Evolutionary conservation across 352 stramenopile species (phyloP), one percentile per base, ranked within the genome.

Genomic region (Globisporangium radiosum): DNA sequence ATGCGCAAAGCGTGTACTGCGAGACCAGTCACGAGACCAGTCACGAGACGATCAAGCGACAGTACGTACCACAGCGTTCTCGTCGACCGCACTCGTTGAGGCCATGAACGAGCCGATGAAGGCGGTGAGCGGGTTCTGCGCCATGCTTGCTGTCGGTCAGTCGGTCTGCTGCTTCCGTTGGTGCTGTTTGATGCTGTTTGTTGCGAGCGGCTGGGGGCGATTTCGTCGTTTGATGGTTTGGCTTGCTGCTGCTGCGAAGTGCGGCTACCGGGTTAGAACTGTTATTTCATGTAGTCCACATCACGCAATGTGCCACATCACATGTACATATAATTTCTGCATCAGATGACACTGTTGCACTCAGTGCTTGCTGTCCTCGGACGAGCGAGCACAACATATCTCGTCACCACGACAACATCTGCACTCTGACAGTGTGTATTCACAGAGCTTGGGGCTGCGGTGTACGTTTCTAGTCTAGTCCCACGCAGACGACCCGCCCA

Each of bases 61-160:
- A 6, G 7, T 17, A 80, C 73, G 52, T 63, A 89, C 80, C 52
- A 87, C 11, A 19, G 72, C 65, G 5, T 77, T 66, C 40, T 72
- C 57, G 63, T 91, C 76, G 62, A 55, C 65, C 62, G 77, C 51
- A 67, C 65, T 65, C 66, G 76, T 73, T 43, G 76, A 61, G 47
- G 76, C 63, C 76, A 91, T 91, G 70, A 88, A 81, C 52, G 79
- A 87, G 59, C 71, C 68, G 63, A 91, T 76, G 60, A 88, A 81
- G 56, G 77, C 69, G 52, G 76, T 73, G 62, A 90, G 58, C 48
- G 81, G 78, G 65, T 83, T 91, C 64, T 77, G 71, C 63, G 80
- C 59, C 80, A 90, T 89, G 39, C 4, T 51, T 36, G 40, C 25
- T 49, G 39, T 17, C 40, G 44, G 37, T 60, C 37, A 15, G 14